phyloP scores from a whole-genome alignment of 2,329 filamentous ascomycete genomes.

The Cytospora chrysosperma region DNA sequence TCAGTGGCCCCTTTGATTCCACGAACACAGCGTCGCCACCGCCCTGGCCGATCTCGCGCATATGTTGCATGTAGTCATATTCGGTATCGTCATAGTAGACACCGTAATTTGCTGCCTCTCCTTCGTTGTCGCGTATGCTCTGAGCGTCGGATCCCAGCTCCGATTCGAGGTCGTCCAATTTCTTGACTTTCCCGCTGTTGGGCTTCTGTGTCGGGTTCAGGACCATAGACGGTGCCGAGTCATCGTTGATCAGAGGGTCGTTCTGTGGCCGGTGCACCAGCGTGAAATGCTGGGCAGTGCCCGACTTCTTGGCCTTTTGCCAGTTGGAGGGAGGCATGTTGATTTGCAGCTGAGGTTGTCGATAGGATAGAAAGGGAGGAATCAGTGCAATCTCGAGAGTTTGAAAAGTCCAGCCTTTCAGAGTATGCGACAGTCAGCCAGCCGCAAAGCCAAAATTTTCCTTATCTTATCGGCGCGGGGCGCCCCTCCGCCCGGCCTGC shows the following conservation, averaged over 20 bases:
- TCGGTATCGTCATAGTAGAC: slow-evolving; percentile 92
- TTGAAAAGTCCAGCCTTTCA: slow-evolving; percentile 13
- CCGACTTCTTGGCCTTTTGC: slow-evolving; percentile 60
- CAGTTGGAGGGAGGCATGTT: slow-evolving; percentile 36
- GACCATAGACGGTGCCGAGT: slow-evolving; percentile 84
- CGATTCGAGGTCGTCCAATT: slow-evolving; percentile 70
- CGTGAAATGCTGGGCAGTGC: slow-evolving; percentile 81
- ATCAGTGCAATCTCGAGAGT: neutral
- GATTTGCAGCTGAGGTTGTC: neutral
- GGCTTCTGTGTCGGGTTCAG: slow-evolving; percentile 65
- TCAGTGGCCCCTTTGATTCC: slow-evolving; percentile 62
- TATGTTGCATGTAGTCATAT: slow-evolving; percentile 99
- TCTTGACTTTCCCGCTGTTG: slow-evolving; percentile 57
- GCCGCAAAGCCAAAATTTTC: slow-evolving; percentile 14
- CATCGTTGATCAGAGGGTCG: slow-evolving; percentile 95
- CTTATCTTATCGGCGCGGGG: slow-evolving; percentile 22
- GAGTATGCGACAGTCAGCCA: too few species aligned
- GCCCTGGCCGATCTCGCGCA: slow-evolving; percentile 79
- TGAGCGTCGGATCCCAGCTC: slow-evolving; percentile 70
- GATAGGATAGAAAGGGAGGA: neutral
- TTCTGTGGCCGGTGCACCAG: slow-evolving; percentile 96
- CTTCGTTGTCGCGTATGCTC: slow-evolving; percentile 80
- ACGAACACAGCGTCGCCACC: slow-evolving; percentile 80
- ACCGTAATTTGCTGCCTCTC: slow-evolving; percentile 90
- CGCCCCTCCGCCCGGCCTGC: neutral